Base-by-base conservation (phyloP, 345 rosid genomes). In the Eucalyptus paniculata region DNA sequence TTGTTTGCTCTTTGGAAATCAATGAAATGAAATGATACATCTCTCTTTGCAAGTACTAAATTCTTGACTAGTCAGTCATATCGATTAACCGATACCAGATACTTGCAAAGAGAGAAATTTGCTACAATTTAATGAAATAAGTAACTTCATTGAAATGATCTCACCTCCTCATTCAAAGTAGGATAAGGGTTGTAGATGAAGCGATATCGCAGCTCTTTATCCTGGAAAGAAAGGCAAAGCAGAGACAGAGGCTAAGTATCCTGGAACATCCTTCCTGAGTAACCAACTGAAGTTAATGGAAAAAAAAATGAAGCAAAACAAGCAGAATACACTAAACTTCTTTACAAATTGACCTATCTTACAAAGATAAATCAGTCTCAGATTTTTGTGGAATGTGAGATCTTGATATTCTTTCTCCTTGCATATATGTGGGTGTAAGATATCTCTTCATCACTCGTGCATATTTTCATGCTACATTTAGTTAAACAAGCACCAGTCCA, bases 121-220 rank as follows among this genome's bases (percentile, higher is more conserved):
- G 85, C 47, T 40, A 15, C 47, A 21, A 77, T 77, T 40, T 51
- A 30, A 21, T 86, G 45, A 40, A 32, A 37, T 6, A 42, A 51
- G 60, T 50, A 50, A 86, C 45, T 56, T 32, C 30, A 11, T 40
- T 6, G 85, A 21, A 42, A 86, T 86, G 65, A 50, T 40, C 87
- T 92, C 92, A 97, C 99, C 95, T 95, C 94, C 94, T 96, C 99
- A 11, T 95, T 94, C 87, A 97, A 91, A 88, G 95, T 94, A 30
- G 99, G 99, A 90, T 94, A 97, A 93, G 97, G 97, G 89, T 97
- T 97, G 91, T 96, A 97, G 91, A 97, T 97, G 89, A 97, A 97
- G 69, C 98, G 96, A 92, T 97, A 97, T 21, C 95, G 93, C 81
- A 97, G 91, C 88, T 97, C 99, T 90, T 95, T 96, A 90, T 97